Evolutionary conservation across 1,284 basidiomycete genomes (phyloP), one percentile per base, ranked within the genome.

Genomic region (Trichosporon asahii): DNA sequence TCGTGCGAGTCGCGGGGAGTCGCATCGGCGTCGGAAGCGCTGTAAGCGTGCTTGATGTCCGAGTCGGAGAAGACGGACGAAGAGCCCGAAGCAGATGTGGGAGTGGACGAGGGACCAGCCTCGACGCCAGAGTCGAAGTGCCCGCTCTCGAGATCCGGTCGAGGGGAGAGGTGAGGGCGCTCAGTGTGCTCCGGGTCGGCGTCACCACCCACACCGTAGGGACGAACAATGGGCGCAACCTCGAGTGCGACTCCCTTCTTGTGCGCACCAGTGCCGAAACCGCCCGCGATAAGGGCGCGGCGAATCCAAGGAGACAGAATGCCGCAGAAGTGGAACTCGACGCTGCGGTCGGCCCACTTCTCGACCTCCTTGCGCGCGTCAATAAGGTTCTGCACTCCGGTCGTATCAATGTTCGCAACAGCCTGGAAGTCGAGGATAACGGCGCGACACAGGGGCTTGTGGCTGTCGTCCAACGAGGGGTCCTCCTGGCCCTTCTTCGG

Each of bases 231-330:
- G 35, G 90, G 85, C 1, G 91, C 92, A 69, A 94, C 85, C 76
- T 95, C 93, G 23, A 84, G 84, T 3, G 86, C 86, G 4, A 83
- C 73, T 37, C 81, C 82, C 6, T 85, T 83, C 12, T 86, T 76
- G 0, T 86, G 60, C 2, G 75, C 65, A 18, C 77, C 83, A 23
- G 72, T 86, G 6, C 94, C 94, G 78, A 97, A 96, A 1, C 93
- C 92, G 68, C 90, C 94, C 14, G 92, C 93, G 73, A 93, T 86
- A 63, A 97, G 88, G 2, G 92, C 93, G 65, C 94, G 90, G 70
- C 92, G 89, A 69, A 95, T 94, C 96, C 96, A 98, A 0, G 95
- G 94, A 0, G 93, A 95, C 67, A 95, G 88, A 67, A 98, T 88
- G 64, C 81, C 82, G 27, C 79, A 74, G 69, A 85, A 85, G 76